Percentiles rank a stretch among this genome's conserved stretches.
These are phyloP conservation scores for Wickerhamiella occidentalis DNA, from an alignment of 805 yeast species.

Conservation along the genomic window DNA sequence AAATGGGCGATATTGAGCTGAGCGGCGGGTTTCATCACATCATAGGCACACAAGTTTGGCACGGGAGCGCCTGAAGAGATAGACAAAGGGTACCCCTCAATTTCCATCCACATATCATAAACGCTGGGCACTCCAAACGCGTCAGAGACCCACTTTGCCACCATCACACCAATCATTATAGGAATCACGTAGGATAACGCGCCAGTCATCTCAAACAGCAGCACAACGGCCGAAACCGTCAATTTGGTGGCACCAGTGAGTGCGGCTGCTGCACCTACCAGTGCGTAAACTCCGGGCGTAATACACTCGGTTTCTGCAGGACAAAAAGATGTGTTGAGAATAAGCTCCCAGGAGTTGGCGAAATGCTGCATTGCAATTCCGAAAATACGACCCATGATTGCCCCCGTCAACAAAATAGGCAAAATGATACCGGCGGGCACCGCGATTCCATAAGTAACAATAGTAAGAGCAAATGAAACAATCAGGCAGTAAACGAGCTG, in stretches of 20 bases:
- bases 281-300: constrained; percentile 79
- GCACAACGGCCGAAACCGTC: constrained; percentile 68
- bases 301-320: constrained; percentile 43
- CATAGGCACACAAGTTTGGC: constrained; percentile 9
- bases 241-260: constrained; percentile 70
- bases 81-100: neutral
- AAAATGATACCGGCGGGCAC: constrained; percentile 96
- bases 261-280: constrained; percentile 78
- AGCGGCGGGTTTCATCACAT: constrained; percentile 10
- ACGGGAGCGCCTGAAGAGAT: neutral
- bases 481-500: constrained; percentile 32
- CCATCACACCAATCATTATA: constrained; percentile 70
- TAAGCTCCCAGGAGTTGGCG: constrained; percentile 36
- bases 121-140: constrained; percentile 43
- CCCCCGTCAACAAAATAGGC: constrained; percentile 95
- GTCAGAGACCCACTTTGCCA: constrained; percentile 63
- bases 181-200: constrained; percentile 76
- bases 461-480: constrained; percentile 47
- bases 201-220: constrained; percentile 74
- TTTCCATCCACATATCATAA: constrained; percentile 37
- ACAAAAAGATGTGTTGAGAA: constrained; percentile 24
- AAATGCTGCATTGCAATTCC: constrained; percentile 63
- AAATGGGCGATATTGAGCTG: neutral
- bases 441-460: constrained; percentile 56
- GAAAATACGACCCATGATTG: constrained; percentile 79